These are phyloP conservation scores for Drechslera avenae DNA, from an alignment of 2,329 filamentous ascomycete species.

Conservation along the genomic window DNA sequence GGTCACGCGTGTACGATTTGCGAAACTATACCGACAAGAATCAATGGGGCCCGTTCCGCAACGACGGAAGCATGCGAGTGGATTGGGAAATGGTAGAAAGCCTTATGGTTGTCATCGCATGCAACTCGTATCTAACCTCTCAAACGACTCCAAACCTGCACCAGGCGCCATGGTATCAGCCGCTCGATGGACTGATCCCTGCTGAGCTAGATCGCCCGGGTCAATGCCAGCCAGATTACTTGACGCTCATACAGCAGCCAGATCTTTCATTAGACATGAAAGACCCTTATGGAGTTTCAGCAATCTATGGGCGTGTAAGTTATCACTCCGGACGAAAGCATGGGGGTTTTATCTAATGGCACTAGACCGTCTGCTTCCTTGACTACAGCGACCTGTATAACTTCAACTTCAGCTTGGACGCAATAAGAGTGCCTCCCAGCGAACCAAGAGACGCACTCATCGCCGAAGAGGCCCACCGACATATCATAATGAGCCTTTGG, in stretches of 20 bases:
- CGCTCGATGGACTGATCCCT: constrained; percentile 36
- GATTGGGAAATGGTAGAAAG: constrained; percentile 84
- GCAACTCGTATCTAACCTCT: constrained; percentile 56
- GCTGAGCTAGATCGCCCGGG: constrained; percentile 16
- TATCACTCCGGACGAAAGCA: not conserved
- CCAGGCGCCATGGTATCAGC: constrained; percentile 36
- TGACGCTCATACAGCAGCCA: constrained; percentile 31
- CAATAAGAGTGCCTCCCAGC: constrained; percentile 45
- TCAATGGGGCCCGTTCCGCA: constrained; percentile 73
- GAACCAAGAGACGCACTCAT: constrained; percentile 59
- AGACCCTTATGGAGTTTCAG: constrained; percentile 66
- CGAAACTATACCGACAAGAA: constrained; percentile 67
- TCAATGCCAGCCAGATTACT: constrained; percentile 7
- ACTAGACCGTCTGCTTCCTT: constrained; percentile 53
- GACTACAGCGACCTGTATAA: constrained; percentile 65
- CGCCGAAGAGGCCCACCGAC: constrained; percentile 69
- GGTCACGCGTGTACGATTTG: constrained; percentile 74
- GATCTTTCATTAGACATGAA: constrained; percentile 56
- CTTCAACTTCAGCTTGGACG: constrained; percentile 68
- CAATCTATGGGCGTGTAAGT: constrained; percentile 71
- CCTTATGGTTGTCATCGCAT: constrained; percentile 70
- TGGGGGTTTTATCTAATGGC: constrained; percentile 18
- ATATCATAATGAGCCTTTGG: constrained; percentile 71
- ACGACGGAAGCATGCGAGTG: constrained; percentile 65
- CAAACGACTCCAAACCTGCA: constrained; percentile 30